phyloP scores from a whole-genome alignment of 768 basidiomycete genomes.

The Serendipita sp. region DNA sequence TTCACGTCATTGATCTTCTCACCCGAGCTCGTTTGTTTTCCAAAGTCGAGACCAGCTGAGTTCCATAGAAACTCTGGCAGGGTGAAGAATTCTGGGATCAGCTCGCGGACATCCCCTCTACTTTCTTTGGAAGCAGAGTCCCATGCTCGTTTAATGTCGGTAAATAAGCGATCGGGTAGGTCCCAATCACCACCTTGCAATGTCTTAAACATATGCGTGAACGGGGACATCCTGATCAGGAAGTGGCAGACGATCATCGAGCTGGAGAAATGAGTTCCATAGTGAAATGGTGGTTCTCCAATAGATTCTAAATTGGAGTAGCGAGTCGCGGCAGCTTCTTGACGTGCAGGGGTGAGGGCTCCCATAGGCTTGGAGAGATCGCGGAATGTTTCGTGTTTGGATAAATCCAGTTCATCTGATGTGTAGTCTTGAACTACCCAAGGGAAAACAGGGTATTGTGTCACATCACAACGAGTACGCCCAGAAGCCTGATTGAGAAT shows the following conservation, averaged over 20 bases:
- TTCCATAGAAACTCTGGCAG: constrained; percentile 86
- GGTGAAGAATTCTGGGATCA: constrained; percentile 80
- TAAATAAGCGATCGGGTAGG: constrained; percentile 73
- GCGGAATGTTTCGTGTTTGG: constrained; percentile 43
- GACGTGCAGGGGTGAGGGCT: constrained; percentile 56
- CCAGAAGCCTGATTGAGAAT: constrained; percentile 86
- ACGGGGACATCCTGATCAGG: constrained; percentile 76
- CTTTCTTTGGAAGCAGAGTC: constrained; percentile 72
- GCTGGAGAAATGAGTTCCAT: constrained; percentile 89
- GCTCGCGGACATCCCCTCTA: constrained; percentile 82
- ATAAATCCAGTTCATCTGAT: constrained; percentile 51
- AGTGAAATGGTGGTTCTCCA: constrained; percentile 77
- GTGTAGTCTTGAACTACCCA: constrained; percentile 83
- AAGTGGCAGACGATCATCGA: constrained; percentile 97
- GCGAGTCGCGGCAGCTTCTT: constrained; percentile 58
- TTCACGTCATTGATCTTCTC: constrained; percentile 78
- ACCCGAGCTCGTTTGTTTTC: constrained; percentile 50
- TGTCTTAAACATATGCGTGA: constrained; percentile 90
- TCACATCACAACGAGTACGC: constrained; percentile 85
- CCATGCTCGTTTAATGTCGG: constrained; percentile 69
- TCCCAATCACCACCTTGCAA: constrained; percentile 93
- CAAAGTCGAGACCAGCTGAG: constrained; percentile 61
- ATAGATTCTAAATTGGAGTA: constrained; percentile 65
- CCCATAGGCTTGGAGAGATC: constrained; percentile 80
- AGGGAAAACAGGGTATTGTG: constrained; percentile 86